Evolutionary conservation across 352 stramenopile species (phyloP), one percentile per base, ranked within the genome.

Genomic region (Globisporangium apiculatum): DNA sequence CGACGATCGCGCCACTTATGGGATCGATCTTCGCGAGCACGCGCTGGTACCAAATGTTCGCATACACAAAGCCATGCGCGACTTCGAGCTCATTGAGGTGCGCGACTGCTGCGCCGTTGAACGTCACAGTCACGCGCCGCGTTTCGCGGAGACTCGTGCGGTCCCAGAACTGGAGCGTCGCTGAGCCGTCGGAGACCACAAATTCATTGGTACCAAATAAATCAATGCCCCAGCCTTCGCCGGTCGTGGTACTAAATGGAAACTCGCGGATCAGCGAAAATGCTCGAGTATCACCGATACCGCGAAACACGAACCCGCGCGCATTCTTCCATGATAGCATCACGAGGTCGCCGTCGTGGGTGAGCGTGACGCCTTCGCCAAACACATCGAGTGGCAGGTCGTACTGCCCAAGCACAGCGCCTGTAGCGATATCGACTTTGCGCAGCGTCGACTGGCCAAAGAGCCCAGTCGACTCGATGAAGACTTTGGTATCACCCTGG

Each of bases 211-310:
- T 73, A 47, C 14, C 15, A 31, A 49, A 12, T 61, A 87, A 86
- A 64, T 96, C 97, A 46, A 98, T 96, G 37, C 94, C 94, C 94
- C 94, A 98, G 45, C 94, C 94, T 88, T 98, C 81, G 37, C 74
- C 68, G 7, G 75, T 88, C 35, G 68, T 57, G 0, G 94, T 96
- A 1, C 69, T 52, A 58, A 88, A 98, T 0, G 57, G 43, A 51
- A 97, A 98, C 58, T 87, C 65, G 14, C 76, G 61, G 18, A 89
- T 71, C 35, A 75, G 50, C 5, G 36, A 36, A 47, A 82, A 82
- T 5, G 53, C 53, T 6, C 17, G 10, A 1, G 15, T 12, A 3
- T 31, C 24, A 31, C 24, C 24, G 24, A 31, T 3, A 7, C 92
- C 71, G 12, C 49, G 37, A 24, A 98, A 97, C 36, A 97, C 85